Conservation (phyloP, 2,329 filamentous ascomycete genomes). For the Ceratocystis harringtonii region DNA sequence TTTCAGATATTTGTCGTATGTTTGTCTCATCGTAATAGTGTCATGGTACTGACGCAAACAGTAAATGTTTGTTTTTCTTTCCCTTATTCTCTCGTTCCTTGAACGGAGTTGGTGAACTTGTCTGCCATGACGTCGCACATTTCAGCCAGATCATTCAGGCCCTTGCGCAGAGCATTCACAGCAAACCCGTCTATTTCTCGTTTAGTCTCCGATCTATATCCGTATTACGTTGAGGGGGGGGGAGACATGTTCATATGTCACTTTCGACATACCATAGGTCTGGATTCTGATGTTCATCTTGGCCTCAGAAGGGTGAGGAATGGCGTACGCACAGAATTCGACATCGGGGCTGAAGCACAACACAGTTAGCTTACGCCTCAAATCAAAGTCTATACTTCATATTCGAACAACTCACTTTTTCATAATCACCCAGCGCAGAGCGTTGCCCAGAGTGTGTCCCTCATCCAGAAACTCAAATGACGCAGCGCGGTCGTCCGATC, state of each 20-base stretch:
- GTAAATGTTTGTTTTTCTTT: neutral
- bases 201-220: constrained; percentile 17
- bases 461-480: constrained; percentile 92
- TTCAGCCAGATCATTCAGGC: constrained; percentile 73
- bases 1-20: constrained; percentile 2
- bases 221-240: neutral
- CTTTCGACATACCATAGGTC: constrained; percentile 60
- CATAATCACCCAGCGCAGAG: constrained; percentile 89
- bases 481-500: constrained; percentile 72
- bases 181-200: constrained; percentile 52
- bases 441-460: constrained; percentile 91
- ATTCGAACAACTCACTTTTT: constrained; percentile 60
- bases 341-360: constrained; percentile 58
- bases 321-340: constrained; percentile 96
- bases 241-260: neutral
- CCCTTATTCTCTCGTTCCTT: constrained; percentile 33
- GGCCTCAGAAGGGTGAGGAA: constrained; percentile 86
- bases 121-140: constrained; percentile 89
- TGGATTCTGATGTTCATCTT: constrained; percentile 98
- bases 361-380: neutral
- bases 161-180: constrained; percentile 77
- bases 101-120: constrained; percentile 54
- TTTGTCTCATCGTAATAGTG: neutral
- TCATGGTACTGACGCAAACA: neutral
- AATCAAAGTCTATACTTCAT: constrained; percentile 1